A percentile compares a stretch with the other conserved stretches of the same genome.
These are phyloP conservation scores for Trametes maxima DNA, from an alignment of 768 basidiomycete species.

Conservation along the genomic window DNA sequence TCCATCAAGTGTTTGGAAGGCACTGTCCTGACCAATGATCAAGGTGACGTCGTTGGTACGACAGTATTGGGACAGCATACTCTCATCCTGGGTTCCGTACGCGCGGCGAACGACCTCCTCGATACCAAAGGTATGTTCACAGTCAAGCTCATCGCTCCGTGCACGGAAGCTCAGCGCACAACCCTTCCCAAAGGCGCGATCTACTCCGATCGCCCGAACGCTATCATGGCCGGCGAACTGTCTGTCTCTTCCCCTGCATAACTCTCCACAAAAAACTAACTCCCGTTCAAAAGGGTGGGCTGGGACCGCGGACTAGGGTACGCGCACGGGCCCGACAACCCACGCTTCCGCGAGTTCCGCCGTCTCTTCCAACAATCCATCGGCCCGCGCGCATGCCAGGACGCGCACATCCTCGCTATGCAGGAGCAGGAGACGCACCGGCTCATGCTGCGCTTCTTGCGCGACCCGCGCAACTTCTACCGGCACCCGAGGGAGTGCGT, in stretches of 20 bases:
- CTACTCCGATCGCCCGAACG: constrained; percentile 37
- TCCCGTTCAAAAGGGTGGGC: constrained; percentile 30
- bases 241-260: constrained; percentile 17
- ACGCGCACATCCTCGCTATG: constrained; percentile 19
- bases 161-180: background rate
- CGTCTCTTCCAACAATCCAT: constrained; percentile 38
- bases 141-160: background rate
- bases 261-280: background rate
- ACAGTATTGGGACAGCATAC: constrained; percentile 32
- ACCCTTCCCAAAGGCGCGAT: constrained; percentile 27
- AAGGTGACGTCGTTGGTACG: constrained; percentile 33
- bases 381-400: constrained; percentile 33
- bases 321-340: constrained; percentile 33
- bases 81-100: constrained; percentile 31
- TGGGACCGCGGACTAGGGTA: constrained; percentile 41
- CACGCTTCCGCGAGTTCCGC: constrained; percentile 40
- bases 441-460: constrained; percentile 24
- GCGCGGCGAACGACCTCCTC: constrained; percentile 33
- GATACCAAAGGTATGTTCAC: constrained; percentile 23
- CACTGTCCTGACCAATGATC: background rate
- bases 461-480: constrained; percentile 23
- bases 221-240: constrained; percentile 39
- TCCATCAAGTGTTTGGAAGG: background rate
- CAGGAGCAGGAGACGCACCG: constrained; percentile 25
- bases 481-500: constrained; percentile 28